A percentile compares a stretch with the other conserved stretches of the same genome.
These are phyloP conservation scores for Teratosphaeria destructans DNA, from an alignment of 2,329 filamentous ascomycete species.

Conservation along the genomic window DNA sequence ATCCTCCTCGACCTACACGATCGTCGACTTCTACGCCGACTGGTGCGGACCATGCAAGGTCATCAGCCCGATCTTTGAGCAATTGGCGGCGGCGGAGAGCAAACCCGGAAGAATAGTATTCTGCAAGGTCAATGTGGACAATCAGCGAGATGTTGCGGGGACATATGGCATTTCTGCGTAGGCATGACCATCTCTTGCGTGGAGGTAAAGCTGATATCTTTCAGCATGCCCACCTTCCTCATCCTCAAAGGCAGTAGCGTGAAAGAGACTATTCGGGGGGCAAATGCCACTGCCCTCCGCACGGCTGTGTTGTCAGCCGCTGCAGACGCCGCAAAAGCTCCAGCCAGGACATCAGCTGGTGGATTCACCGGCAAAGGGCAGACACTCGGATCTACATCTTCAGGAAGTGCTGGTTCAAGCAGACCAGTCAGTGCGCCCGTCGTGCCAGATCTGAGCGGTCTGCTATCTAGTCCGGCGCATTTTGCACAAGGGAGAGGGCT, in stretches of 20 bases:
- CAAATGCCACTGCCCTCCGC: constrained; percentile 38
- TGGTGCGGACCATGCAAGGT: constrained; percentile 50
- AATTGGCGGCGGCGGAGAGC: constrained; percentile 41
- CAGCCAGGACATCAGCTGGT: constrained; percentile 22
- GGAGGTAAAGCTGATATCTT: neutral
- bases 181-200: constrained; percentile 1
- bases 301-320: constrained; percentile 36
- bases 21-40: constrained; percentile 27
- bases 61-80: constrained; percentile 42
- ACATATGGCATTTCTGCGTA: constrained; percentile 40
- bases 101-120: constrained; percentile 40
- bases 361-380: constrained; percentile 34
- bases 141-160: constrained; percentile 38
- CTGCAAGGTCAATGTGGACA: constrained; percentile 47
- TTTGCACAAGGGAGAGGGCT: constrained; percentile 26
- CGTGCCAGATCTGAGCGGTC: constrained; percentile 8
- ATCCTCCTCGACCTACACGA: constrained; percentile 22
- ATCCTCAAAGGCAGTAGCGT: constrained; percentile 35
- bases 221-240: constrained; percentile 40
- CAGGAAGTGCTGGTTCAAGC: constrained; percentile 9
- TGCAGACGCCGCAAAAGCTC: constrained; percentile 28
- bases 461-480: constrained; percentile 18
- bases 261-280: constrained; percentile 38
- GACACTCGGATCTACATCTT: constrained; percentile 26
- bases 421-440: constrained; percentile 21